These are phyloP conservation scores for Aspergillus fijiensis DNA, from an alignment of 2,329 filamentous ascomycete species.

Conservation along the genomic window DNA sequence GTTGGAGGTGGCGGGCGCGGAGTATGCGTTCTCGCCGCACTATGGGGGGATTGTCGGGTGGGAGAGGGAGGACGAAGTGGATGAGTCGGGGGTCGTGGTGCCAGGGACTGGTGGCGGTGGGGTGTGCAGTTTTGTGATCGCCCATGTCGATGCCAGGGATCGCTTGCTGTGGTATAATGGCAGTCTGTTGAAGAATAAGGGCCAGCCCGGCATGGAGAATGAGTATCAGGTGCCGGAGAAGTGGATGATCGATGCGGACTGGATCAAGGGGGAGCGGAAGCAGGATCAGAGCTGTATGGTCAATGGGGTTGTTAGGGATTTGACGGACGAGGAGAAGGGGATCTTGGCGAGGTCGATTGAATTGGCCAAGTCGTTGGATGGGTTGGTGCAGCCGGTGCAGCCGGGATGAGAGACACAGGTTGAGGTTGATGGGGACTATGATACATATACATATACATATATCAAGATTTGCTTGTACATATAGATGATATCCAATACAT, in stretches of 20 bases:
- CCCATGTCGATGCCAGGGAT: conserved; percentile 9
- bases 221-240: background rate
- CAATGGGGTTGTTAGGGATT: background rate
- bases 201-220: background rate
- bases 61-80: background rate
- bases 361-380: background rate
- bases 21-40: conserved; percentile 10
- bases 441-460: too few relatives aligned
- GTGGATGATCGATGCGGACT: conserved; percentile 15
- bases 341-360: conserved; percentile 6
- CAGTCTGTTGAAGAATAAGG: conserved; percentile 13
- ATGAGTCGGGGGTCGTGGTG: background rate
- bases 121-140: conserved; percentile 14
- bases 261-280: conserved; percentile 9
- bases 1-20: conserved; percentile 6
- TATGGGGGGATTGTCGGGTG: conserved; percentile 13
- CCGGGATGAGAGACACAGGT: background rate
- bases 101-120: background rate
- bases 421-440: too few relatives aligned
- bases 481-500: too few relatives aligned
- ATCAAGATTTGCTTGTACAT: too few relatives aligned
- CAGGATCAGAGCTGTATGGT: conserved; percentile 14
- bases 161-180: conserved; percentile 14
- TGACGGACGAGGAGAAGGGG: background rate
- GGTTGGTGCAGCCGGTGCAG: background rate